phyloP scores from a whole-genome alignment of 805 yeast genomes.

The Monosporozyma solicola region DNA sequence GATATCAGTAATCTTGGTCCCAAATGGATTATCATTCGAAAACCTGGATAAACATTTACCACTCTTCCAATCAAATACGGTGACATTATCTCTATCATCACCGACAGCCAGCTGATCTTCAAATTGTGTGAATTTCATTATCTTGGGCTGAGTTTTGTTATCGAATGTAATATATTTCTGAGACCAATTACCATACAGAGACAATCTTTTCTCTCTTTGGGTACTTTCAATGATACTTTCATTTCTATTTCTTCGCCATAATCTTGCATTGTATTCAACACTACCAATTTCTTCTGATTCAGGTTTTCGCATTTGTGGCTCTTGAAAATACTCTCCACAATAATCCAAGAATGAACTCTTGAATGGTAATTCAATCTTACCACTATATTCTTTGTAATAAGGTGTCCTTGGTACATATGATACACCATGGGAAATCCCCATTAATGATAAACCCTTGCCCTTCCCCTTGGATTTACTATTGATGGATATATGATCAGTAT shows the following conservation, averaged over 20 bases:
- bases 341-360: conserved; percentile 62
- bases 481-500: conserved; percentile 11
- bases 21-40: conserved; percentile 76
- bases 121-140: conserved; percentile 79
- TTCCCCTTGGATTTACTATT: conserved; percentile 19
- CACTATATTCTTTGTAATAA: conserved; percentile 33
- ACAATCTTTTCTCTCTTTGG: conserved; percentile 78
- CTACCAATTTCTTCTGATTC: conserved; percentile 92
- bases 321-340: conserved; percentile 85
- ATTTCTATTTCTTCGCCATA: conserved; percentile 87
- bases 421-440: conserved; percentile 30
- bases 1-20: conserved; percentile 80
- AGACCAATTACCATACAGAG: conserved; percentile 82
- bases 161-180: conserved; percentile 48
- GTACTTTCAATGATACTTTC: conserved; percentile 81
- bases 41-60: conserved; percentile 54
- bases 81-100: conserved; percentile 75
- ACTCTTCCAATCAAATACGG: conserved; percentile 82
- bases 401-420: conserved; percentile 52
- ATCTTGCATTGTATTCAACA: conserved; percentile 64
- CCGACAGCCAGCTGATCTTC: conserved; percentile 73
- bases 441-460: conserved; percentile 15
- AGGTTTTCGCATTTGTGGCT: conserved; percentile 81
- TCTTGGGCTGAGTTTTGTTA: conserved; percentile 71
- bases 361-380: conserved; percentile 37